phyloP scores from a whole-genome alignment of 208 protist genomes.

The Leishmania amazonensis region DNA sequence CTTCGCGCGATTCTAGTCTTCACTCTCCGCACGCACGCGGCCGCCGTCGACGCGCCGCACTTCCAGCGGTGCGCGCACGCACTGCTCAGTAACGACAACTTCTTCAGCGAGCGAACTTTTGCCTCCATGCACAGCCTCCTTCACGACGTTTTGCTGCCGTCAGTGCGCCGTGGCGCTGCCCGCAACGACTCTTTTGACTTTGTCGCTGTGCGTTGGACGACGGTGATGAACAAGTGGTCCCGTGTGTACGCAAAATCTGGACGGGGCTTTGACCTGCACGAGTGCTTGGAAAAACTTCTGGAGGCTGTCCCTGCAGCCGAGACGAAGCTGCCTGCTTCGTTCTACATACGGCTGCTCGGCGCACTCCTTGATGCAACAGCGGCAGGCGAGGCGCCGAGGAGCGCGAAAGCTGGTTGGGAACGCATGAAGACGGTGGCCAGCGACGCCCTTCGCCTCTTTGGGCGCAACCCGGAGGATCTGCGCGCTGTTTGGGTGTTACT shows the following conservation, averaged over 20 bases:
- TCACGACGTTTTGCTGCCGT: slow-evolving; percentile 29
- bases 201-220: slow-evolving; percentile 68
- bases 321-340: slow-evolving; percentile 56
- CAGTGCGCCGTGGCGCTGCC: slow-evolving; percentile 2
- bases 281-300: slow-evolving; percentile 44
- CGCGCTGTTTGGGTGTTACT: slow-evolving; percentile 68
- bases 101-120: slow-evolving; percentile 54
- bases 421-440: slow-evolving; percentile 39
- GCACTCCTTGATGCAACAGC: slow-evolving; percentile 51
- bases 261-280: slow-evolving; percentile 44
- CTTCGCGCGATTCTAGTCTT: slow-evolving; percentile 32
- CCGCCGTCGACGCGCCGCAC: slow-evolving; percentile 17
- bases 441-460: slow-evolving; percentile 56
- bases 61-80: slow-evolving; percentile 47
- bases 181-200: slow-evolving; percentile 41
- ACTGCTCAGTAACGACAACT: slow-evolving; percentile 74
- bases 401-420: slow-evolving; percentile 30
- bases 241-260: slow-evolving; percentile 67
- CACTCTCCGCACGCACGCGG: slow-evolving; percentile 23
- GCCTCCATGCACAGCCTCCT: slow-evolving; percentile 54
- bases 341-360: slow-evolving; percentile 71
- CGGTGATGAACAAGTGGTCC: slow-evolving; percentile 74
- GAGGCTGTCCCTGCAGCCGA: slow-evolving; percentile 41
- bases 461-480: slow-evolving; percentile 41
- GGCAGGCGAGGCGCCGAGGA: not conserved